Conservation (phyloP, 2,329 filamentous ascomycete species). For the Fusarium dlaminii region DNA sequence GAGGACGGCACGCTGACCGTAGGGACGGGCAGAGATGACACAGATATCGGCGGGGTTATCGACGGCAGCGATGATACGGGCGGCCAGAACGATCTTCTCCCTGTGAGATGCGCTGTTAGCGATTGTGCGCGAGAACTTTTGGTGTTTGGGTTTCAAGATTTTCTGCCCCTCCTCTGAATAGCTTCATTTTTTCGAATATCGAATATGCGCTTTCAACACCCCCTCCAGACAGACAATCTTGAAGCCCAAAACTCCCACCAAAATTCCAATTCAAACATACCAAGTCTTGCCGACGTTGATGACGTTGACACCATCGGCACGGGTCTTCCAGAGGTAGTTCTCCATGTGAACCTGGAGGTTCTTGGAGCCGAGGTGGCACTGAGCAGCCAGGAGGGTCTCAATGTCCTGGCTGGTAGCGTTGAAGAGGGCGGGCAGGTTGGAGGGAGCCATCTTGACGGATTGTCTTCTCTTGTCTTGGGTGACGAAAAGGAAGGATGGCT, state of each 20-base stretch:
- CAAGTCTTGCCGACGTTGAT: constrained; percentile 99
- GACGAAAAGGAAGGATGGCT: constrained; percentile 43
- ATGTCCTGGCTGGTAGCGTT: constrained; percentile 98
- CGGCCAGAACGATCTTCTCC: constrained; percentile 99
- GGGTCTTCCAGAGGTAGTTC: constrained; percentile 99
- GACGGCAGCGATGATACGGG: constrained; percentile 97
- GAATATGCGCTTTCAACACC: neutral
- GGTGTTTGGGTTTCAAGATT: constrained; percentile 33
- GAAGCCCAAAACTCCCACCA: neutral
- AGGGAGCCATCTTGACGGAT: constrained; percentile 87
- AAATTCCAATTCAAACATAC: constrained; percentile 61
- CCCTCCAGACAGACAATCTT: neutral
- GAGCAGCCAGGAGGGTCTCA: constrained; percentile 98
- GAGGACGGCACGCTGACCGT: constrained; percentile 98
- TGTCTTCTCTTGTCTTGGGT: constrained; percentile 44
- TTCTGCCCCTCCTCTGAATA: constrained; percentile 32
- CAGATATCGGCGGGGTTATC: constrained; percentile 99
- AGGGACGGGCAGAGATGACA: constrained; percentile 99
- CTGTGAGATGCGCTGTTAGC: constrained; percentile 57
- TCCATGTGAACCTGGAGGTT: constrained; percentile 99
- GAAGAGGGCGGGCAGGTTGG: constrained; percentile 93
- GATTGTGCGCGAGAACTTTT: constrained; percentile 2
- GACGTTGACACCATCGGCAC: constrained; percentile 97
- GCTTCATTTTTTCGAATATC: constrained; percentile 1
- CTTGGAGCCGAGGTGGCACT: constrained; percentile 97